Evolutionary conservation across 495 filamentous ascomycete species (phyloP), one percentile per base, ranked within the genome.

Genomic region (Talaromyces borbonicus): DNA sequence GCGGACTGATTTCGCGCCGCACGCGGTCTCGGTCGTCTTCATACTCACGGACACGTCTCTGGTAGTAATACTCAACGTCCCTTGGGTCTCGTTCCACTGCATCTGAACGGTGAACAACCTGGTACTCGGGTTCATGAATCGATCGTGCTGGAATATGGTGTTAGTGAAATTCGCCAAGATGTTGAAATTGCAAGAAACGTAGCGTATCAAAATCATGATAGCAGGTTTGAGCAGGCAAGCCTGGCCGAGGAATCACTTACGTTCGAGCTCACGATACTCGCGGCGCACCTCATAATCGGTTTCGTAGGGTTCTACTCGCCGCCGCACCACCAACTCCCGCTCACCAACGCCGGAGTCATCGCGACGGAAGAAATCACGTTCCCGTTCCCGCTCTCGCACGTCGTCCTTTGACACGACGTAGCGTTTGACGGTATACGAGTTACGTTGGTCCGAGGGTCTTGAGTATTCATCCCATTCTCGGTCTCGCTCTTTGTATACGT

Each of bases 41-140:
- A 42, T 73, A 68, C 49, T 83, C 76, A 27, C 73, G 69, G 29
- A 75, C 59, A 43, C 74, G 74, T 38, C 72, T 79, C 37, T 81
- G 74, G 51, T 82, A 79, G 54, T 83, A 82, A 52, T 85, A 83
- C 39, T 82, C 81, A 39, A 78, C 75, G 45, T 79, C 74, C 18
- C 58, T 40, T 12, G 69, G 61, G 39, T 71, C 71, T 25, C 68
- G 65, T 8, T 68, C 66, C 22, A 46, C 31, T 23, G 55, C 52
- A 42, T 83, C 79, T 18, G 81, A 73, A 39, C 81, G 80, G 37
- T 83, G 73, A 47, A 87, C 73, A 46, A 88, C 61, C 42, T 83
- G 81, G 53, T 79, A 84, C 4, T 76, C 72, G 36, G 81, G 76
- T 49, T 88, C 80, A 26, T 81, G 71, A 59, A 46, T 46, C 8